Evolutionary conservation across 208 protist species (phyloP).

Genomic region (Acanthamoeba lenticulata): DNA sequence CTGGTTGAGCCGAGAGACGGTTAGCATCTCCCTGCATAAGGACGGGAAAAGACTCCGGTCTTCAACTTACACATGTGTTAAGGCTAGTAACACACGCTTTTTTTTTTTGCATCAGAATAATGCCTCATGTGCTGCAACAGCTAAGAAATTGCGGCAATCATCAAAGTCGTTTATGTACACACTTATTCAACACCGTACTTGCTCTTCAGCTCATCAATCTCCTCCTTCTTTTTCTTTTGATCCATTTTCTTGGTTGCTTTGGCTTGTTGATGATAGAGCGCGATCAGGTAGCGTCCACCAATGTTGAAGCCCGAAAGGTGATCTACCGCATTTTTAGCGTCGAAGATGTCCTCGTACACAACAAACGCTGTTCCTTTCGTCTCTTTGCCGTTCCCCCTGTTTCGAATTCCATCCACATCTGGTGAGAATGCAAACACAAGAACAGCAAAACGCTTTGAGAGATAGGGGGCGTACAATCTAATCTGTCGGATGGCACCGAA

Average conservation of each 20-base stretch:
- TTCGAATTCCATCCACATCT: neutral
- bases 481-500: constrained; percentile 93
- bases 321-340: constrained; percentile 93
- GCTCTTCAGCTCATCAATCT: constrained; percentile 57
- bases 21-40: constrained; percentile 65
- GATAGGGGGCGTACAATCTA: constrained; percentile 80
- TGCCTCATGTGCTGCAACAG: neutral
- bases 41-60: constrained; percentile 58
- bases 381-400: constrained; percentile 85
- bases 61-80: constrained; percentile 60
- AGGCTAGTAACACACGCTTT: constrained; percentile 47
- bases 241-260: constrained; percentile 49
- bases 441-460: no score
- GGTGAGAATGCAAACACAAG: neutral
- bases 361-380: constrained; percentile 93
- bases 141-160: neutral
- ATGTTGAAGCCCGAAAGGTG: constrained; percentile 92
- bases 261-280: constrained; percentile 60
- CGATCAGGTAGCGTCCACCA: constrained; percentile 72
- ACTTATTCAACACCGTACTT: constrained; percentile 37
- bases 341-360: constrained; percentile 94
- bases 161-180: neutral
- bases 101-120: neutral
- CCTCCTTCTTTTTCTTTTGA: constrained; percentile 61
- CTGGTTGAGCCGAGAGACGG: constrained; percentile 62